A percentile compares a stretch with the other conserved stretches of the same genome.
These are phyloP conservation scores for Aspergillus alliaceus DNA, from an alignment of 2,329 filamentous ascomycete species.

Conservation along the genomic window DNA sequence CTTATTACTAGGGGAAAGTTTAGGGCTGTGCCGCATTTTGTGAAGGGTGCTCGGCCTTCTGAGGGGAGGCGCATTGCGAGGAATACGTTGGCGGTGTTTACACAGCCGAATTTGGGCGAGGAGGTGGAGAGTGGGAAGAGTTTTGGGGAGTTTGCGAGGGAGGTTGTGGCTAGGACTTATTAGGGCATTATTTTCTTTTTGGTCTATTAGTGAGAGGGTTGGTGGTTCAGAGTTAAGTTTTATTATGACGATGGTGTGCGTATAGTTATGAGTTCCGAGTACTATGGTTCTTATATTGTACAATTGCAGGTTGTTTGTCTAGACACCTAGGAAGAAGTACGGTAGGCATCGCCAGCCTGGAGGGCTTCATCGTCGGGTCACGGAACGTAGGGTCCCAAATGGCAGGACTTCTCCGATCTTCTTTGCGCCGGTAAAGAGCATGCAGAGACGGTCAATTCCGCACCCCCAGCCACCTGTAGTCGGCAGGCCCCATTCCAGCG, in stretches of 20 bases:
- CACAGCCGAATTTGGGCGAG: constrained; percentile 85
- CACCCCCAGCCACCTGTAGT: constrained; percentile 97
- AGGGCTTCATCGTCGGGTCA: constrained; percentile 30
- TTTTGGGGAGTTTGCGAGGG: constrained; percentile 73
- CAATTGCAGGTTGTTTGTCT: background rate
- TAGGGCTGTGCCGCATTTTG: constrained; percentile 94
- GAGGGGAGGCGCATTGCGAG: constrained; percentile 61
- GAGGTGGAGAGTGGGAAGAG: constrained; percentile 71
- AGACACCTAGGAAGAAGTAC: too few species aligned
- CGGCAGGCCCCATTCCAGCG: constrained; percentile 85
- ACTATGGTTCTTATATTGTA: background rate
- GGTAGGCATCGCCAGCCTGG: too few species aligned
- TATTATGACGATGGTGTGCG: background rate
- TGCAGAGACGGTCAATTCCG: constrained; percentile 84
- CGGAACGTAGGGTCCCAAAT: constrained; percentile 75
- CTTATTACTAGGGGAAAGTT: constrained; percentile 88
- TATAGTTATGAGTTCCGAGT: background rate
- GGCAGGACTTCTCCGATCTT: constrained; percentile 83
- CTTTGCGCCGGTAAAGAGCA: constrained; percentile 79
- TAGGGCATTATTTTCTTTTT: too few species aligned
- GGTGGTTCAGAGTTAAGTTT: background rate
- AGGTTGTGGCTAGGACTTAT: constrained; percentile 72
- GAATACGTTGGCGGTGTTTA: constrained; percentile 95
- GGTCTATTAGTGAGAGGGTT: background rate
- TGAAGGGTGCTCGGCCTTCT: constrained; percentile 68